Percentiles rank a stretch among this genome's conserved stretches.
These are phyloP conservation scores for Excoecaria cochinchinensis DNA, from an alignment of 345 rosid species.

Conservation along the genomic window DNA sequence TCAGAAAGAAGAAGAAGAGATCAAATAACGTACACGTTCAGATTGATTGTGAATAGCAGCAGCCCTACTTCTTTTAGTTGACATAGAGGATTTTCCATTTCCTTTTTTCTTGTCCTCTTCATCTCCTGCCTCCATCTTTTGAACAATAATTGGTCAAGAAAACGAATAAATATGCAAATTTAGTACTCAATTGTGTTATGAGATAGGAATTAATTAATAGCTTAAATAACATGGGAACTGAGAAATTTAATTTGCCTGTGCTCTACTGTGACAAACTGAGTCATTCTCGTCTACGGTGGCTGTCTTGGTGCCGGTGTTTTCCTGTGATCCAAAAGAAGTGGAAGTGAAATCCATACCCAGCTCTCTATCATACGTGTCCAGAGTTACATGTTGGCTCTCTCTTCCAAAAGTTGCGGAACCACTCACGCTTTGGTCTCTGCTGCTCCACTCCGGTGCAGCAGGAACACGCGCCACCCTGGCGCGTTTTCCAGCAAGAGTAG, in stretches of 20 bases:
- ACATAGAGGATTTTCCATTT: constrained; percentile 57
- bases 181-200: neutral
- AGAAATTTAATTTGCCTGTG: constrained; percentile 36
- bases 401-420: constrained; percentile 57
- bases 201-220: neutral
- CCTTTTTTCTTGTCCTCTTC: constrained; percentile 45
- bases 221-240: neutral
- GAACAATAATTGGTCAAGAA: neutral
- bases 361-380: constrained; percentile 56
- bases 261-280: constrained; percentile 64
- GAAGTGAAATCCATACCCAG: constrained; percentile 47
- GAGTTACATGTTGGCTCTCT: constrained; percentile 44
- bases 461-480: constrained; percentile 42
- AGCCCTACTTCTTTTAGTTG: constrained; percentile 83
- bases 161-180: neutral
- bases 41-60: constrained; percentile 98
- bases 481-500: constrained; percentile 20
- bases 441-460: constrained; percentile 58
- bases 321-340: constrained; percentile 57
- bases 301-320: constrained; percentile 40
- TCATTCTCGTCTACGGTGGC: constrained; percentile 61
- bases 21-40: constrained; percentile 65
- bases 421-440: constrained; percentile 55
- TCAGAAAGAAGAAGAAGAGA: neutral
- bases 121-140: constrained; percentile 38